Conservation (phyloP, 257 asterid genomes). For the Penstemon davidsonii region DNA sequence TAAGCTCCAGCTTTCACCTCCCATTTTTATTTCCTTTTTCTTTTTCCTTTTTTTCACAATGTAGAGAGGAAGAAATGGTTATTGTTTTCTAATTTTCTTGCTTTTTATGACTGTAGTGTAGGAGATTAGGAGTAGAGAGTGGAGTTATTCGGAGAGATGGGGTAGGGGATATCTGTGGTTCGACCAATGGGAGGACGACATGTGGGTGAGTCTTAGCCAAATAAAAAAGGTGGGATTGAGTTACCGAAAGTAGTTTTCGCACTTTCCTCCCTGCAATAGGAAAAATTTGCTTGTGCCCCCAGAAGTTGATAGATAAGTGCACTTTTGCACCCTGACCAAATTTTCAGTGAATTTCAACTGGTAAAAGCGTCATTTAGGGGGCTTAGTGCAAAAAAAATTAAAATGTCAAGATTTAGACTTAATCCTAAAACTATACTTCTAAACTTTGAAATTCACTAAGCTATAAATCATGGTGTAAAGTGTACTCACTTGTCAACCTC, state of each 20-base stretch:
- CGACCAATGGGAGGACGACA: conserved; percentile 38
- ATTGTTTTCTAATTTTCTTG: conserved; percentile 7
- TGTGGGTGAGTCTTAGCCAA: conserved; percentile 47
- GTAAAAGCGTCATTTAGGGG: too few relatives aligned
- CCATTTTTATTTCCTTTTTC: conserved; percentile 38
- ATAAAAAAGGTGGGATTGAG: conserved; percentile 18
- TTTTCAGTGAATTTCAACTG: too few relatives aligned
- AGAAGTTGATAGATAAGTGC: too few relatives aligned
- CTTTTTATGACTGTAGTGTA: neutral
- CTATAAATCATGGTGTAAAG: too few relatives aligned
- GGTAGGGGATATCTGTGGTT: conserved; percentile 36
- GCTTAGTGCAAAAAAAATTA: too few relatives aligned
- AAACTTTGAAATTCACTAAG: too few relatives aligned
- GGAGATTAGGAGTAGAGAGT: neutral
- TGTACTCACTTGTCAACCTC: too few relatives aligned
- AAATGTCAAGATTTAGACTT: too few relatives aligned
- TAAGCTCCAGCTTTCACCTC: conserved; percentile 54
- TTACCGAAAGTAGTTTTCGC: neutral
- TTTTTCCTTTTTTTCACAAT: neutral
- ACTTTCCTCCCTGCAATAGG: too few relatives aligned
- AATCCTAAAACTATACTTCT: too few relatives aligned
- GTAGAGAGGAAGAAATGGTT: conserved; percentile 10
- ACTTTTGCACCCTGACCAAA: too few relatives aligned
- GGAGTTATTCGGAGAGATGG: neutral
- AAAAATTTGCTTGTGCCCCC: too few relatives aligned